These are phyloP conservation scores for Colletotrichum acutatum DNA, from an alignment of 2,329 filamentous ascomycete genomes.

Conservation along the genomic window DNA sequence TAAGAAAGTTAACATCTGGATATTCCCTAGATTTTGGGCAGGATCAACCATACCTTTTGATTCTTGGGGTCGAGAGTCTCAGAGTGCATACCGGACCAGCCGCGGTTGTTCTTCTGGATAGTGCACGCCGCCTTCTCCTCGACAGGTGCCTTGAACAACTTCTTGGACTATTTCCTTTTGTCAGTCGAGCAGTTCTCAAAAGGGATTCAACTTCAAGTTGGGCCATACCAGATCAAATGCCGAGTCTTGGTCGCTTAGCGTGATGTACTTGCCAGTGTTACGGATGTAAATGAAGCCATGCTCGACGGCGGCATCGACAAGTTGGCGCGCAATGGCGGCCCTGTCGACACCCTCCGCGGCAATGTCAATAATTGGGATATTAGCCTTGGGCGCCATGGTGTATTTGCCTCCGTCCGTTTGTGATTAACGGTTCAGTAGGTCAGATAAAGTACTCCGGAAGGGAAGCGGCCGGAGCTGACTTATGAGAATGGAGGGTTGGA, in stretches of 20 bases:
- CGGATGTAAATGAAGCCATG: slow-evolving; percentile 93
- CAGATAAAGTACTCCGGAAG: background rate
- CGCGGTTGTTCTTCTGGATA: slow-evolving; percentile 84
- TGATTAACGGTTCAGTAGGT: background rate
- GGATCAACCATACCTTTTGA: slow-evolving; percentile 70
- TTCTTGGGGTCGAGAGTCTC: slow-evolving; percentile 88
- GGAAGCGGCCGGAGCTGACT: background rate
- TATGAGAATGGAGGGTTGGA: slow-evolving; percentile 6
- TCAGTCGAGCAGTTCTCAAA: background rate
- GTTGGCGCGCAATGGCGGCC: slow-evolving; percentile 68
- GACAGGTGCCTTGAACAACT: slow-evolving; percentile 76
- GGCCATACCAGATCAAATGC: slow-evolving; percentile 78
- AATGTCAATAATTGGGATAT: slow-evolving; percentile 87
- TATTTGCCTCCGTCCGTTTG: background rate
- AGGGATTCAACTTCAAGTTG: background rate
- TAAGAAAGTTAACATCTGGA: background rate
- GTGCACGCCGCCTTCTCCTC: slow-evolving; percentile 80
- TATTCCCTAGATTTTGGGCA: background rate
- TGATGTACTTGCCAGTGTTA: slow-evolving; percentile 77
- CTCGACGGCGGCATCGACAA: slow-evolving; percentile 83
- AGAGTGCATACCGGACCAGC: slow-evolving; percentile 88
- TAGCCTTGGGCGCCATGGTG: slow-evolving; percentile 48
- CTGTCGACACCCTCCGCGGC: slow-evolving; percentile 66
- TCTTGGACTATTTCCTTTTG: slow-evolving; percentile 64
- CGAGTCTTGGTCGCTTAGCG: slow-evolving; percentile 70